Percentiles rank a stretch among this genome's conserved stretches.
Evolutionary conservation across 1,139 yeast species (phyloP).

Genomic region (Geotrichum candidum): DNA sequence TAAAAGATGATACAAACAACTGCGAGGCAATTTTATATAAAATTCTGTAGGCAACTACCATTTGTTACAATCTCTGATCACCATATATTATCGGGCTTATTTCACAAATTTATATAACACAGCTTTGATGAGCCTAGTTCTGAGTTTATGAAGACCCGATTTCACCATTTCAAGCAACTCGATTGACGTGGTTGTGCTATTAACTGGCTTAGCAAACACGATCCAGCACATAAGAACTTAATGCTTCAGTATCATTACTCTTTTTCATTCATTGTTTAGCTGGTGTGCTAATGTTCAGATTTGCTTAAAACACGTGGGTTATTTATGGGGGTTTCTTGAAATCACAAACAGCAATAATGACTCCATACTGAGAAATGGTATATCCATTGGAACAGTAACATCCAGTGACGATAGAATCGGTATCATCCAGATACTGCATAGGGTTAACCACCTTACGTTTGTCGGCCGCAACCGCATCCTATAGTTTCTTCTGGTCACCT

Average conservation of each 20-base stretch:
- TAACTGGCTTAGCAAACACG: too few species aligned
- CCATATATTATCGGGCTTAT: slow-evolving; percentile 22
- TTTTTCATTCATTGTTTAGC: too few species aligned
- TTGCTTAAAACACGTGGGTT: too few species aligned
- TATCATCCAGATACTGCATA: slow-evolving; percentile 70
- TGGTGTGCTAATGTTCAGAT: too few species aligned
- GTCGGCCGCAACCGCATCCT: slow-evolving; percentile 87
- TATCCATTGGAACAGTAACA: slow-evolving; percentile 16
- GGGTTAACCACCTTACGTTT: slow-evolving; percentile 82
- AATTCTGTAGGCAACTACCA: slow-evolving; percentile 39
- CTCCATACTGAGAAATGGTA: slow-evolving; percentile 25
- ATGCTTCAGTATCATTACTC: too few species aligned
- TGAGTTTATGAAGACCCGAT: too few species aligned
- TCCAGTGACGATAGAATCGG: slow-evolving; percentile 58
- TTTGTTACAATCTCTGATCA: slow-evolving; percentile 54
- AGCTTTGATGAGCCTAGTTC: too few species aligned
- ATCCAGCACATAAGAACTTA: too few species aligned
- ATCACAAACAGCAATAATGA: slow-evolving; percentile 19
- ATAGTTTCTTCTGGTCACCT: slow-evolving; percentile 40
- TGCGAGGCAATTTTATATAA: slow-evolving; percentile 46
- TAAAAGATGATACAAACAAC: slow-evolving; percentile 60
- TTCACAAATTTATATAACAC: too few species aligned
- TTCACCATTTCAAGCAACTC: too few species aligned
- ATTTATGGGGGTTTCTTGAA: slow-evolving; percentile 20
- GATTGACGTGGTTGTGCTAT: too few species aligned